Percentiles rank a stretch among this genome's conserved stretches.
These are phyloP conservation scores for Coriolopsis trogii DNA, from an alignment of 1,284 basidiomycete species.

Conservation along the genomic window DNA sequence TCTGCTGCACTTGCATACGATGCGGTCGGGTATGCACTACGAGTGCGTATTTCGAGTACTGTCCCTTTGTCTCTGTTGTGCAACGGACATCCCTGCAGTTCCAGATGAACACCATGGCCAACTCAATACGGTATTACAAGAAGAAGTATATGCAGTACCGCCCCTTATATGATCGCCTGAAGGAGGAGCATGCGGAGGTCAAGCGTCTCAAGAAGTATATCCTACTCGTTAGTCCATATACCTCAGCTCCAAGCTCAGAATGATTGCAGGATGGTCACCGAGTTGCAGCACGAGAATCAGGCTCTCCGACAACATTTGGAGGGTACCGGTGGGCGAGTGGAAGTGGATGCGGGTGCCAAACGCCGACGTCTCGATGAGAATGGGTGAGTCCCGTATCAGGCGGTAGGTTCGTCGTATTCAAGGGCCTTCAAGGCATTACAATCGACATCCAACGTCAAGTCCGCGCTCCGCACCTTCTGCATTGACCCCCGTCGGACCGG, in stretches of 20 bases:
- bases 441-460: slow-evolving; percentile 52
- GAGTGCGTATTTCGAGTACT: slow-evolving; percentile 45
- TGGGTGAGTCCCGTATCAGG: slow-evolving; percentile 41
- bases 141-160: slow-evolving; percentile 56
- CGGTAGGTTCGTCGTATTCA: not conserved
- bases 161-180: slow-evolving; percentile 48
- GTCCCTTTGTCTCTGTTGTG: not conserved
- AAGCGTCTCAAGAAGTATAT: slow-evolving; percentile 56
- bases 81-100: slow-evolving; percentile 55
- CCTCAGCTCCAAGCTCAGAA: not conserved
- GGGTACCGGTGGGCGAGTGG: slow-evolving; percentile 39
- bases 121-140: slow-evolving; percentile 64
- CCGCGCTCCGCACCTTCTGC: slow-evolving; percentile 51
- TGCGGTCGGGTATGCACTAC: slow-evolving; percentile 61
- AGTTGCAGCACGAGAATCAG: slow-evolving; percentile 53
- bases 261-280: slow-evolving; percentile 37
- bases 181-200: slow-evolving; percentile 42
- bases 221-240: slow-evolving; percentile 1
- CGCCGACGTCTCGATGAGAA: slow-evolving; percentile 52
- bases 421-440: slow-evolving; percentile 19
- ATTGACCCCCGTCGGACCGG: slow-evolving; percentile 53
- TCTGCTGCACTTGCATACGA: slow-evolving; percentile 64
- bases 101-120: slow-evolving; percentile 74
- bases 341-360: slow-evolving; percentile 61
- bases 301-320: slow-evolving; percentile 44